Conservation (phyloP, 345 rosid species). For the Turnera subulata region DNA sequence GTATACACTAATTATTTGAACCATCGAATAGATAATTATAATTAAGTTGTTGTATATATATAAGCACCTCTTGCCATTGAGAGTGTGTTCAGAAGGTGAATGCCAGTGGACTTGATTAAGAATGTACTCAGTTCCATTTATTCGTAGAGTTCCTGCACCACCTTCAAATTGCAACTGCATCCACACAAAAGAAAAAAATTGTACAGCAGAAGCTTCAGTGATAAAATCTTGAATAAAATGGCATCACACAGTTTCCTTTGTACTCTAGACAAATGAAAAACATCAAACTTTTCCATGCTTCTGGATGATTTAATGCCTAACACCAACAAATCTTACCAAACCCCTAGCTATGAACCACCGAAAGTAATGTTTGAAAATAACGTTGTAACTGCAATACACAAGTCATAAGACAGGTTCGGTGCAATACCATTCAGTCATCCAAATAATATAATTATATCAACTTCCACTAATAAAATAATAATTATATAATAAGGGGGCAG, state of each 20-base stretch:
- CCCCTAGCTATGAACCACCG: neutral
- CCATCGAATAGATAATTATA: neutral
- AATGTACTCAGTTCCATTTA: constrained; percentile 41
- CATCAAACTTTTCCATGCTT: too few species aligned
- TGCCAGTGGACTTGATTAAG: constrained; percentile 61
- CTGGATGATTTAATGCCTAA: too few species aligned
- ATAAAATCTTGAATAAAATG: too few species aligned
- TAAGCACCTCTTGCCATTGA: constrained; percentile 40
- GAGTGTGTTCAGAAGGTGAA: constrained; percentile 56
- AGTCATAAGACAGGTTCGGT: too few species aligned
- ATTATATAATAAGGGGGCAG: too few species aligned
- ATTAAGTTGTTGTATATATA: neutral
- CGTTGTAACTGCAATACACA: too few species aligned
- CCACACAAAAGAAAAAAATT: neutral
- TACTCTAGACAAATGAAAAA: too few species aligned
- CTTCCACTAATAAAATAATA: too few species aligned
- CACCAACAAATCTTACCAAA: constrained; percentile 1
- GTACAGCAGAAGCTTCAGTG: neutral
- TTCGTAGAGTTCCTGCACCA: constrained; percentile 40
- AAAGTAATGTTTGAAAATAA: too few species aligned
- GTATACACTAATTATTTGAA: neutral
- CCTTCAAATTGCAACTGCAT: constrained; percentile 49
- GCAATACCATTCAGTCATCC: too few species aligned
- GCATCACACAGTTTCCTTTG: too few species aligned
- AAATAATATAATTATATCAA: neutral